Evolutionary conservation across 148 eudicot genomes (phyloP), one percentile per base, ranked within the genome.

Genomic region (Rhododendron griersonianum): DNA sequence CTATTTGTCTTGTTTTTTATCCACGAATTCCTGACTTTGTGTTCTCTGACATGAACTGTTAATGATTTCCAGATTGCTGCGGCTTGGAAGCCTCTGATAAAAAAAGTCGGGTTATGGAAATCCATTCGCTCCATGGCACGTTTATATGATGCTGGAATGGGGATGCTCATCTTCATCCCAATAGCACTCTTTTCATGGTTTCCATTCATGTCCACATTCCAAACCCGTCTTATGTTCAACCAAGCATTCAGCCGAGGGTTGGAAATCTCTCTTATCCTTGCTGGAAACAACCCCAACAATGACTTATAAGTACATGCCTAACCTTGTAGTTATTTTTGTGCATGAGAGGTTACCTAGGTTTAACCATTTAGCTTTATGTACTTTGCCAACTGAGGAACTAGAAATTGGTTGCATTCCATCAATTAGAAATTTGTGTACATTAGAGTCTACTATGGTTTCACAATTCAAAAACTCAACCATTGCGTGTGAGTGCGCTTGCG

Each of bases 241-340:
- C 99, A 98, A 90, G 99, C 99, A 0, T 98, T 98, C 90, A 98
- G 99, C 87, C 90, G 98, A 78, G 99, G 99, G 53, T 90, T 98
- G 86, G 99, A 98, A 81, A 98, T 98, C 51, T 98, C 99, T 80
- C 99, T 98, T 76, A 98, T 98, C 91, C 98, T 98, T 86, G 97
- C 98, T 44, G 98, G 98, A 85, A 97, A 97, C 93, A 95, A 95
- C 88, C 95, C 98, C 11, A 95, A 97, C 69, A 84, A 93, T 63
- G 98, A 91, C 2, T 50, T 92, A 61, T 95, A 89, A 95, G 73
- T 44, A 16, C 25, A 28, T n/a, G 57, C 50, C 25, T 28, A 67
- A 35, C 50, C 47, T 21, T 75, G 35, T 55, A 11, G 47, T 35
- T 78, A 63, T 47, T 47, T 77, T 82, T 86, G 75, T 69, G 47